phyloP scores from a whole-genome alignment of 768 basidiomycete genomes.

The Suillus brevipes region DNA sequence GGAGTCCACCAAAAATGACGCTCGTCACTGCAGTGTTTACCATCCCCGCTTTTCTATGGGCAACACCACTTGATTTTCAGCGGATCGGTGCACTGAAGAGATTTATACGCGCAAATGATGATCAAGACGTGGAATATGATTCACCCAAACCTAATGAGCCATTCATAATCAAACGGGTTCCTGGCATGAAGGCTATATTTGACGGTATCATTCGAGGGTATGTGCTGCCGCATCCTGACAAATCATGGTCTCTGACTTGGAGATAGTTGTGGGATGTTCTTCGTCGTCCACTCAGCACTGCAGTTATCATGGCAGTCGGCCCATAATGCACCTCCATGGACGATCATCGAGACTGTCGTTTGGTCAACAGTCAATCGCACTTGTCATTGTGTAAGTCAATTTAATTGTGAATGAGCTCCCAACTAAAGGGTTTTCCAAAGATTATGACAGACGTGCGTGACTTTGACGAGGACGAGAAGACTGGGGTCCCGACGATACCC shows the following conservation, averaged over 20 bases:
- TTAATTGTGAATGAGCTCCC: too few relatives aligned
- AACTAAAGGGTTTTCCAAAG: not conserved
- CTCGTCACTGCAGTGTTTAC: not conserved
- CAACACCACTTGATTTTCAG: not conserved
- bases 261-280: not conserved
- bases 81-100: not conserved
- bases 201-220: not conserved
- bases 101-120: not conserved
- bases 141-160: not conserved
- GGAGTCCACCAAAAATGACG: not conserved
- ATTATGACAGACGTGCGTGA: not conserved
- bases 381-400: not conserved
- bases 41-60: not conserved
- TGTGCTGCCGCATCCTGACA: not conserved
- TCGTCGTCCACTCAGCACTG: not conserved
- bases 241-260: not conserved
- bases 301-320: not conserved
- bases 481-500: not conserved
- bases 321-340: not conserved
- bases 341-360: not conserved
- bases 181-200: constrained; percentile 2
- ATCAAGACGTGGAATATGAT: not conserved
- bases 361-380: not conserved
- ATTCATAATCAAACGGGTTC: constrained; percentile 1
- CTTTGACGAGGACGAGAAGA: not conserved